Percentiles rank a stretch among this genome's conserved stretches.
Conservation (phyloP, 805 yeast genomes). For the Barnettozyma pratensis region DNA sequence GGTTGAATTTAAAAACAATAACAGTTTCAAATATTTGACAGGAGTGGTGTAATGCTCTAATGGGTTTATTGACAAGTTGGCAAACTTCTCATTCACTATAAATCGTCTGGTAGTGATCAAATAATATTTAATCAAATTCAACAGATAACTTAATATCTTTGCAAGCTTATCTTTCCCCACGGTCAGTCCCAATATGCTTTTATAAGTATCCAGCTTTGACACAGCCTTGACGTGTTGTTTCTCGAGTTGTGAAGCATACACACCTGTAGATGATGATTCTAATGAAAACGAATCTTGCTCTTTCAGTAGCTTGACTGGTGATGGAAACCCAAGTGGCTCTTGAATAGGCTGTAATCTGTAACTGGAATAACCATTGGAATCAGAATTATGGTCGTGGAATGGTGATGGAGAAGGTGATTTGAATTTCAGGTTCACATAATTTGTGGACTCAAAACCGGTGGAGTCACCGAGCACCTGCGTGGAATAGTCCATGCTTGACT, state of each 20-base stretch:
- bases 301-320: neutral
- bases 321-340: neutral
- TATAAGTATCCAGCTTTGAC: constrained; percentile 37
- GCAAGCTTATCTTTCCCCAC: constrained; percentile 72
- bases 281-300: neutral
- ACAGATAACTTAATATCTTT: constrained; percentile 53
- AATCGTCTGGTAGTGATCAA: constrained; percentile 35
- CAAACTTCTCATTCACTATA: constrained; percentile 24
- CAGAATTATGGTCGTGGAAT: neutral
- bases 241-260: neutral
- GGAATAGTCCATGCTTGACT: constrained; percentile 17
- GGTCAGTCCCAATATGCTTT: constrained; percentile 47
- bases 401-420: constrained; percentile 23
- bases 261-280: neutral
- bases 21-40: constrained; percentile 20
- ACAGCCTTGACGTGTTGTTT: neutral
- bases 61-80: constrained; percentile 24
- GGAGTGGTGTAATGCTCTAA: constrained; percentile 22
- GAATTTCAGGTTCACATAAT: constrained; percentile 17
- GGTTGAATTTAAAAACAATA: constrained; percentile 26
- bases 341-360: neutral
- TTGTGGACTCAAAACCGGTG: constrained; percentile 15
- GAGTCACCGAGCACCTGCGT: constrained; percentile 15
- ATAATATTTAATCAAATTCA: constrained; percentile 47
- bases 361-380: neutral